Percentiles rank a stretch among this genome's conserved stretches.
Conservation (phyloP, 169 alveolate genomes). For the Eimeria brunetti region DNA sequence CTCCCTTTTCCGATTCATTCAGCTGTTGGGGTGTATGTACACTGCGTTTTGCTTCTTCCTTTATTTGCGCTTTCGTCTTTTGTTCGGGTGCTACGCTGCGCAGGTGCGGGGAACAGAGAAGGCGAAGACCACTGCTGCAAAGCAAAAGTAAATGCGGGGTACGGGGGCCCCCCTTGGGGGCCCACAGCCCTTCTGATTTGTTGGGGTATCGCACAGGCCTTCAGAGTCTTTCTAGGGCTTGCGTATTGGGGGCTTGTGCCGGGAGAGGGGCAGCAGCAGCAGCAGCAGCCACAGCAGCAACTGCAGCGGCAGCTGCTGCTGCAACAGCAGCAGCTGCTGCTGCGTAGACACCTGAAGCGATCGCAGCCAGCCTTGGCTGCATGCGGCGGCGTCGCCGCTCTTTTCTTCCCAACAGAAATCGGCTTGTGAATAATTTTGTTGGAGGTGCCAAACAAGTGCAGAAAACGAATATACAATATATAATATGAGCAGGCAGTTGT, state of each 20-base stretch:
- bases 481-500: no score
- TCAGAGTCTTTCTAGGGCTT: not conserved
- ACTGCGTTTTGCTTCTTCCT: not conserved
- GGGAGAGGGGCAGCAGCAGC: not conserved
- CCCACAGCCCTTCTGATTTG: not conserved
- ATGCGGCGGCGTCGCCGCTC: not conserved
- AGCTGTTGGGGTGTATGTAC: no score
- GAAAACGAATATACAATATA: not conserved
- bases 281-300: not conserved
- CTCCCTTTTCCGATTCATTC: no score
- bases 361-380: not conserved
- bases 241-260: not conserved
- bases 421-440: not conserved
- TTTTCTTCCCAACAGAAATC: constrained; percentile 17
- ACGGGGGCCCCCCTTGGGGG: not conserved
- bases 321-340: not conserved
- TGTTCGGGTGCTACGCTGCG: not conserved
- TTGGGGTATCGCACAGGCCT: not conserved
- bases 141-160: constrained; percentile 16
- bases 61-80: no score
- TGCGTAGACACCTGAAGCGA: not conserved
- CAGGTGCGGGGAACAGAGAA: constrained; percentile 82
- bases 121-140: constrained; percentile 72
- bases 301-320: not conserved
- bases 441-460: not conserved